Evolutionary conservation across 1,139 yeast species (phyloP).

Genomic region (Debaryomycetaceae sp.): DNA sequence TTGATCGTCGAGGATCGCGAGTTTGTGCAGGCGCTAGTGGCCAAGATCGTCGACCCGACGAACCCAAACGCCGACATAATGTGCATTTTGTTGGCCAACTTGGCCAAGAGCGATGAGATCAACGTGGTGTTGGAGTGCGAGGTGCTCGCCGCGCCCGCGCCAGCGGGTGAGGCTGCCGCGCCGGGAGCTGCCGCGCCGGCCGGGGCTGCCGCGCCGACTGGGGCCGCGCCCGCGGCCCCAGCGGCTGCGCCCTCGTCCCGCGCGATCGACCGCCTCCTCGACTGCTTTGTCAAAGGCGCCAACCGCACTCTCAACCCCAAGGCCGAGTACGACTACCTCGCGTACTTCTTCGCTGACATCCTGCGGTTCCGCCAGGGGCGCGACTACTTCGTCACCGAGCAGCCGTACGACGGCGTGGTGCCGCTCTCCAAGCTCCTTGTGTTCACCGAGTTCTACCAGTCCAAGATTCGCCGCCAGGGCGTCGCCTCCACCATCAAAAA

Average conservation of each 20-base stretch:
- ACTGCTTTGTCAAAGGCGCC: conserved; percentile 83
- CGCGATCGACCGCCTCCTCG: conserved; percentile 81
- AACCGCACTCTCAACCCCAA: conserved; percentile 65
- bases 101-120: conserved; percentile 74
- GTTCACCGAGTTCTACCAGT: conserved; percentile 76
- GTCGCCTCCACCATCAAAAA: conserved; percentile 92
- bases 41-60: conserved; percentile 49
- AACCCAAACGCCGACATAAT: conserved; percentile 75
- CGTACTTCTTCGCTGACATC: conserved; percentile 87
- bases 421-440: conserved; percentile 79
- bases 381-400: conserved; percentile 66
- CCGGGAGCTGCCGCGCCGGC: no score
- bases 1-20: conserved; percentile 61
- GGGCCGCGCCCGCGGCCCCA: no score
- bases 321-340: conserved; percentile 77
- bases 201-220: no score
- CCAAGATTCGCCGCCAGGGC: conserved; percentile 82
- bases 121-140: conserved; percentile 49
- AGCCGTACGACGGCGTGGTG: conserved; percentile 69
- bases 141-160: conserved; percentile 51
- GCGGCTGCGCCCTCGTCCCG: no score
- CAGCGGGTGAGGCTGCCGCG: no score
- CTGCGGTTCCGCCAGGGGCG: conserved; percentile 73
- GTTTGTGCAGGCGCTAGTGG: conserved; percentile 53
- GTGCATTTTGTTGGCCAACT: conserved; percentile 78